Evolutionary conservation across 306 rosid species (phyloP).

Genomic region (Cotoneaster glaucophyllus): DNA sequence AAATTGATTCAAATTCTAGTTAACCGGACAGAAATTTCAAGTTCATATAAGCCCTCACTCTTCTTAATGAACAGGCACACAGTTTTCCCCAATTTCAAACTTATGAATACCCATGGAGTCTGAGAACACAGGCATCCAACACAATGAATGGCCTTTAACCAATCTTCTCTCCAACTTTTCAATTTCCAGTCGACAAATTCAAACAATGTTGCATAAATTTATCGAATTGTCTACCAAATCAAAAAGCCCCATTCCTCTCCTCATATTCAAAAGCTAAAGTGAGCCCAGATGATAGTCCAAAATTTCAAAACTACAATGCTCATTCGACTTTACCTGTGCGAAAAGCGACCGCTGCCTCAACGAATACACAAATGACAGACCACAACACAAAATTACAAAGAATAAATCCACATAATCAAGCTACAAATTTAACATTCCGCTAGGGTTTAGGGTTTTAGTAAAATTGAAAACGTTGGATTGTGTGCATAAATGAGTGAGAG

Average conservation of each 20-base stretch:
- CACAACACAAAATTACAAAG: neutral
- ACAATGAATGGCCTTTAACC: neutral
- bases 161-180: neutral
- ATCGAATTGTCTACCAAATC: neutral
- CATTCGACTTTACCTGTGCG: neutral
- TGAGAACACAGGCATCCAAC: neutral
- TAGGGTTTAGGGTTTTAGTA: constrained; percentile 12
- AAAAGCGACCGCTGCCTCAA: neutral
- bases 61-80: neutral
- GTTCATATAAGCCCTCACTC: neutral
- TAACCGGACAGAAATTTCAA: neutral
- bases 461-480: neutral
- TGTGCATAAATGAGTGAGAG: neutral
- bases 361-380: neutral
- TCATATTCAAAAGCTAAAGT: neutral
- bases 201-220: no score
- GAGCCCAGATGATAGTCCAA: neutral
- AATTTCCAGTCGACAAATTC: neutral
- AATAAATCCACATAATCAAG: neutral
- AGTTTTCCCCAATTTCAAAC: neutral
- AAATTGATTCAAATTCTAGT: neutral
- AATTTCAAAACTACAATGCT: neutral
- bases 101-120: neutral
- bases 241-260: neutral
- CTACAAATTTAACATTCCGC: neutral